Base-by-base conservation (phyloP, 805 yeast genomes). In the Allodekkera sacchari region DNA sequence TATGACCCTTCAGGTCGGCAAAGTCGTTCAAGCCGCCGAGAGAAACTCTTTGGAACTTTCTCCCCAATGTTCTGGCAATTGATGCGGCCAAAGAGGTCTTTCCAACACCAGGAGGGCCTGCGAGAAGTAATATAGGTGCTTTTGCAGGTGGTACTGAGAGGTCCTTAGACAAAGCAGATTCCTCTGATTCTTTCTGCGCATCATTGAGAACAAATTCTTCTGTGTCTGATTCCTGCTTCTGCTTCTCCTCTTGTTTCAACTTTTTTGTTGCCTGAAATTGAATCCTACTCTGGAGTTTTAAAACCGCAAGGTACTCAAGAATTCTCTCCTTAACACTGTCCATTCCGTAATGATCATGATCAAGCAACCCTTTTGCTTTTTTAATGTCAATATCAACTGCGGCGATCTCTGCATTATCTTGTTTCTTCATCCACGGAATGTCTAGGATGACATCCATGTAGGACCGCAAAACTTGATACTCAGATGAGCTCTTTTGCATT, bases 41-140 rank as follows among this genome's bases (percentile, higher is more conserved):
- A 2, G 94, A 81, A 12, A 85, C 67, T 25, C 94, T 64, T 51
- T 83, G 89, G 52, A 83, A 80, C 37, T 74, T 71, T 28, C 94
- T 66, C 0, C 82, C 78, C 35, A 85, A 57, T 5, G 89, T 74
- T 8, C 64, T 57, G 1, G 95, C 94, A 29, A 85, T 73, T 0
- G 94, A 81, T 47, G 76, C 75, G 4, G 95, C 95, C 35, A 85
- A 62, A 1, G 92, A 79, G 0, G 96, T 85, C 53, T 85, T 85
- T 18, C 96, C 96, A 10, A 84, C 92, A 22, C 96, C 96, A 0
- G 95, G 96, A 8, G 95, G 95, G 1, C 95, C 96, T 5, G 83
- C 84, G 35, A 85, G 66, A 54, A 85, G 63, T 25, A 85, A 55
- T 27, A 85, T 84, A 6, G 95, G 95, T 1, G 94, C 71, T 47